These are phyloP conservation scores for Camptophora hylomeconis DNA, from an alignment of 2,329 filamentous ascomycete genomes.

Conservation along the genomic window DNA sequence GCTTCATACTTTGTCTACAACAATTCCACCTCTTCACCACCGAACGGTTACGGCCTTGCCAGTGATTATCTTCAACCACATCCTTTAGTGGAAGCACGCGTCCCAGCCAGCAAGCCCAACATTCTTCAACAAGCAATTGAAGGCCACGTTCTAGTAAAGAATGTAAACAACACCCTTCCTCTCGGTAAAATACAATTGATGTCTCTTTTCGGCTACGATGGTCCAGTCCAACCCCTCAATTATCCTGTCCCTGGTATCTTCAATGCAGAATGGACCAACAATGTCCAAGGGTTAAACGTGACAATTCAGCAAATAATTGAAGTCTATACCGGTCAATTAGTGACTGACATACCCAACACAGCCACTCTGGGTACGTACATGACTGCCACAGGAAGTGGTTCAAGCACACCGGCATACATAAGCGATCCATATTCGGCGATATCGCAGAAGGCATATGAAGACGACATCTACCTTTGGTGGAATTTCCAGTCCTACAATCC, in stretches of 20 bases:
- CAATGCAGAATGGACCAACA: constrained; percentile 27
- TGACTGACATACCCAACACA: too few species aligned
- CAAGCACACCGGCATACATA: constrained; percentile 43
- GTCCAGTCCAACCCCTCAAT: too few species aligned
- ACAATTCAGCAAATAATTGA: too few species aligned
- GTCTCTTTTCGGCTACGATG: constrained; percentile 52
- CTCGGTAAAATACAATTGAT: constrained; percentile 45
- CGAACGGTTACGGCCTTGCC: neutral
- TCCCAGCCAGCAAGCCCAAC: constrained; percentile 1
- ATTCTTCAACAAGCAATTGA: constrained; percentile 1
- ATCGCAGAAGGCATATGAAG: constrained; percentile 31
- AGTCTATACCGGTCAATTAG: too few species aligned
- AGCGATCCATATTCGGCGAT: constrained; percentile 2
- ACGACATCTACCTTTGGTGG: too few species aligned
- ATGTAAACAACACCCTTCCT: constrained; percentile 27
- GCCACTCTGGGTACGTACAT: too few species aligned
- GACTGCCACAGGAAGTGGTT: constrained; percentile 34
- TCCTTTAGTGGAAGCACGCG: constrained; percentile 1
- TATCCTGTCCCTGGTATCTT: neutral
- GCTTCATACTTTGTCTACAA: constrained; percentile 1
- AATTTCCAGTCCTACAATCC: too few species aligned
- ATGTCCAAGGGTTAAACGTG: constrained; percentile 1
- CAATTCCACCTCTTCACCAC: neutral
- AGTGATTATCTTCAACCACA: constrained; percentile 1
- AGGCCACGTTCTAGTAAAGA: constrained; percentile 26